These are phyloP conservation scores for Elongisporangium anandrum DNA, from an alignment of 352 stramenopile species.

Conservation along the genomic window DNA sequence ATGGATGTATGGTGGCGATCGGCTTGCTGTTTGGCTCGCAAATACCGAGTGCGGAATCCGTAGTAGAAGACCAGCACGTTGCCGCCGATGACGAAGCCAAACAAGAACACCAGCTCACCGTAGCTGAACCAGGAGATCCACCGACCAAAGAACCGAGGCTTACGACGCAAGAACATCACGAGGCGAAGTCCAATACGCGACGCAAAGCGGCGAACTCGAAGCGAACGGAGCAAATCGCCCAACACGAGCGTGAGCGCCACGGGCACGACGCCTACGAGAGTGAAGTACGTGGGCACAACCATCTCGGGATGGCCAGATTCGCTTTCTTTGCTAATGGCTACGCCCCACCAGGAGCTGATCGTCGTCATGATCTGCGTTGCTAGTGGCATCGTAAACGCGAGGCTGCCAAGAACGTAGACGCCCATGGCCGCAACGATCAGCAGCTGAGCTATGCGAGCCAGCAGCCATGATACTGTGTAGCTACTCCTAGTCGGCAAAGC, in stretches of 20 bases:
- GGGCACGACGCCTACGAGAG: slow-evolving; percentile 59
- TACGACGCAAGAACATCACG: slow-evolving; percentile 44
- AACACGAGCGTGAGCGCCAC: slow-evolving; percentile 48
- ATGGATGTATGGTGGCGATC: slow-evolving; percentile 6
- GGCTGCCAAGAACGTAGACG: too few species aligned
- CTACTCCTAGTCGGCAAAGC: too few species aligned
- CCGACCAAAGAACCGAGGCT: slow-evolving; percentile 30
- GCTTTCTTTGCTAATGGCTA: slow-evolving; percentile 51
- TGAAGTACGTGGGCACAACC: slow-evolving; percentile 55
- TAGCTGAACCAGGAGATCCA: slow-evolving; percentile 39
- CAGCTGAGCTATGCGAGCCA: too few species aligned
- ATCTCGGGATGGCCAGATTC: slow-evolving; percentile 58
- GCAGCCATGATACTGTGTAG: too few species aligned
- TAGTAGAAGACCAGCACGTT: slow-evolving; percentile 55
- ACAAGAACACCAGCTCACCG: slow-evolving; percentile 54
- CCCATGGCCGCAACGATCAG: too few species aligned
- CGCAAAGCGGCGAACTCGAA: slow-evolving; percentile 31
- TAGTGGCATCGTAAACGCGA: too few species aligned
- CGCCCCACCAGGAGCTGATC: slow-evolving; percentile 9
- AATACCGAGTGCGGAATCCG: slow-evolving; percentile 8
- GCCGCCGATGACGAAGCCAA: slow-evolving; percentile 47
- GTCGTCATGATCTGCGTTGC: slow-evolving; percentile 12
- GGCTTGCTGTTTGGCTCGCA: slow-evolving; percentile 2
- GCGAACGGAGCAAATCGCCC: slow-evolving; percentile 42
- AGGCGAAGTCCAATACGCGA: slow-evolving; percentile 26